Conservation (phyloP, 306 rosid species). For the Fagus sylvatica region DNA sequence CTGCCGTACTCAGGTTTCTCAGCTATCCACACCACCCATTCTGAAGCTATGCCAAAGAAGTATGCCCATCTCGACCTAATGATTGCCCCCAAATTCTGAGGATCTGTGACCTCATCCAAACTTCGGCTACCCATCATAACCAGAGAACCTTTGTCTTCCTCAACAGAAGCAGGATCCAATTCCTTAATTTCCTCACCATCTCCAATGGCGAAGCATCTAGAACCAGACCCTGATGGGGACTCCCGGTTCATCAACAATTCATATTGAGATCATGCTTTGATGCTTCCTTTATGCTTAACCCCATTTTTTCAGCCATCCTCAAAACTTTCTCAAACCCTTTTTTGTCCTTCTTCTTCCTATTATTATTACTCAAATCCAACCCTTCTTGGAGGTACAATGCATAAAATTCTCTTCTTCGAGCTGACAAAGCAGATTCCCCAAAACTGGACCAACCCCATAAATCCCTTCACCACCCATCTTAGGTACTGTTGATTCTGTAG, state of each 20-base stretch:
- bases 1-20: conserved; percentile 70
- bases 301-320: conserved; percentile 70
- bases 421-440: conserved; percentile 92
- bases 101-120: conserved; percentile 96
- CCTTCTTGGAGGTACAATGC: conserved; percentile 86
- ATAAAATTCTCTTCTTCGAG: conserved; percentile 90
- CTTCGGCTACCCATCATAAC: too few species aligned
- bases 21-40: too few species aligned
- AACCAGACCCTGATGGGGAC: conserved; percentile 91
- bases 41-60: conserved; percentile 89
- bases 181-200: conserved; percentile 80
- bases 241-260: conserved; percentile 91
- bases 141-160: conserved; percentile 67
- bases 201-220: conserved; percentile 88
- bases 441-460: conserved; percentile 93
- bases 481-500: conserved; percentile 72
- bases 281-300: conserved; percentile 57
- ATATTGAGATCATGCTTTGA: conserved; percentile 94
- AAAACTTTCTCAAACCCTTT: conserved; percentile 82
- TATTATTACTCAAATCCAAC: conserved; percentile 74
- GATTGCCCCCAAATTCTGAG: conserved; percentile 92
- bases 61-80: conserved; percentile 89
- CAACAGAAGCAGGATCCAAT: conserved; percentile 64
- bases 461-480: conserved; percentile 85
- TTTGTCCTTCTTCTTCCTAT: conserved; percentile 95